Evolutionary conservation across 345 rosid species (phyloP).

Genomic region (Pistacia vera): DNA sequence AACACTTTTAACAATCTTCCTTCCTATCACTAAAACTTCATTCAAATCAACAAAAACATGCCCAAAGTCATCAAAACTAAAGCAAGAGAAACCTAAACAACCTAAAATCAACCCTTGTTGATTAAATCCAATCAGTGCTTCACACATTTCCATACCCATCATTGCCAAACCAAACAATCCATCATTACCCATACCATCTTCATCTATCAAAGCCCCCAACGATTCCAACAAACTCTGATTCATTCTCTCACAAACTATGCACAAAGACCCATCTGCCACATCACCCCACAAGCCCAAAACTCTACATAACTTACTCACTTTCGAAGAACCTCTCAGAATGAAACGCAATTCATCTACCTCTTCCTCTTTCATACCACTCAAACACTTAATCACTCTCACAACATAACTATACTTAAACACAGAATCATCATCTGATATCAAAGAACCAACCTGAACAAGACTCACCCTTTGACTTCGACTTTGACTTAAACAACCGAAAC

Average conservation of each 20-base stretch:
- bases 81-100: slow-evolving; percentile 57
- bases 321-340: slow-evolving; percentile 41
- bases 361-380: slow-evolving; percentile 54
- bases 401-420: slow-evolving; percentile 53
- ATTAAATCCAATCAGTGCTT: slow-evolving; percentile 58
- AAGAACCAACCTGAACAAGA: slow-evolving; percentile 50
- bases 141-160: slow-evolving; percentile 74
- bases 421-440: slow-evolving; percentile 30
- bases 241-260: slow-evolving; percentile 60
- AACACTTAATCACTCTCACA: slow-evolving; percentile 50
- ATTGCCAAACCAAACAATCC: slow-evolving; percentile 51
- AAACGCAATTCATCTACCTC: slow-evolving; percentile 48
- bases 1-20: slow-evolving; percentile 31
- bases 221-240: slow-evolving; percentile 21
- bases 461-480: slow-evolving; percentile 36
- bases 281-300: slow-evolving; percentile 85
- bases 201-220: slow-evolving; percentile 25
- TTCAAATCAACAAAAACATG: slow-evolving; percentile 55
- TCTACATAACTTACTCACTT: slow-evolving; percentile 37
- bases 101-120: slow-evolving; percentile 58
- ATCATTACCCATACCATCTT: slow-evolving; percentile 32
- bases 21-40: slow-evolving; percentile 50
- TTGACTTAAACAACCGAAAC: slow-evolving; percentile 21
- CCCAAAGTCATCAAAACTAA: slow-evolving; percentile 62
- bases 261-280: slow-evolving; percentile 51